Conservation (phyloP, 1,284 basidiomycete genomes). For the Chondrostereum purpureum region DNA sequence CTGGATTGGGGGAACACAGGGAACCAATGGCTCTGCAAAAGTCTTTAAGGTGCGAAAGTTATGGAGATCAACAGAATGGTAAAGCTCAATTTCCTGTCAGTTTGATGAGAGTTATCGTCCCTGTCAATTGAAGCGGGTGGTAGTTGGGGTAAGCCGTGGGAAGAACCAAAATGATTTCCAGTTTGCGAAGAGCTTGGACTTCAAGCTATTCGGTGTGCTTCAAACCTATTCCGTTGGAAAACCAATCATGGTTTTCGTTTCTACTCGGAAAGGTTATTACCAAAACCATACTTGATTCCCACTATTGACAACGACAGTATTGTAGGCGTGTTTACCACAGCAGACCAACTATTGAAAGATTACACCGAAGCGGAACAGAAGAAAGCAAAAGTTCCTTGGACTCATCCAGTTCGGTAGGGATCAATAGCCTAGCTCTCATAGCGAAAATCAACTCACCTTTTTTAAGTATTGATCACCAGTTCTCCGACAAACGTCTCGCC, state of each 20-base stretch:
- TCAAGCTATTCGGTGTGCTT: conserved; percentile 65
- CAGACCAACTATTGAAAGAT: conserved; percentile 68
- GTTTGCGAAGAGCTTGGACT: conserved; percentile 71
- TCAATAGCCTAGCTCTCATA: too few relatives aligned
- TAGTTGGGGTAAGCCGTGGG: conserved; percentile 54
- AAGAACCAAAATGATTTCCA: conserved; percentile 75
- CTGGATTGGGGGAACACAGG: conserved; percentile 69
- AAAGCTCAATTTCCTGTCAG: conserved; percentile 30
- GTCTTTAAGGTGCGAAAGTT: conserved; percentile 59
- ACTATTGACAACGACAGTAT: neutral
- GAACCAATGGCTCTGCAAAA: conserved; percentile 41
- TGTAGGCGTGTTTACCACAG: conserved; percentile 63
- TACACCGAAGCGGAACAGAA: conserved; percentile 52
- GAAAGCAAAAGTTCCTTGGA: conserved; percentile 59
- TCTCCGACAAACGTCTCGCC: conserved; percentile 56
- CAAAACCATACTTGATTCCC: neutral
- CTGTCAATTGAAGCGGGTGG: conserved; percentile 70
- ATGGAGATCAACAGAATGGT: neutral
- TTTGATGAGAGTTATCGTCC: conserved; percentile 90
- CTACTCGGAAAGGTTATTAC: conserved; percentile 72
- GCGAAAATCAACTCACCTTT: too few relatives aligned
- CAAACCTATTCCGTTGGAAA: conserved; percentile 67
- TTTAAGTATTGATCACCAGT: conserved; percentile 42
- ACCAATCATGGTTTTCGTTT: conserved; percentile 80
- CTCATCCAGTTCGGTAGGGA: conserved; percentile 41